These are phyloP conservation scores for Posidonia australis DNA, from an alignment of 106 monocot genomes.

Conservation along the genomic window DNA sequence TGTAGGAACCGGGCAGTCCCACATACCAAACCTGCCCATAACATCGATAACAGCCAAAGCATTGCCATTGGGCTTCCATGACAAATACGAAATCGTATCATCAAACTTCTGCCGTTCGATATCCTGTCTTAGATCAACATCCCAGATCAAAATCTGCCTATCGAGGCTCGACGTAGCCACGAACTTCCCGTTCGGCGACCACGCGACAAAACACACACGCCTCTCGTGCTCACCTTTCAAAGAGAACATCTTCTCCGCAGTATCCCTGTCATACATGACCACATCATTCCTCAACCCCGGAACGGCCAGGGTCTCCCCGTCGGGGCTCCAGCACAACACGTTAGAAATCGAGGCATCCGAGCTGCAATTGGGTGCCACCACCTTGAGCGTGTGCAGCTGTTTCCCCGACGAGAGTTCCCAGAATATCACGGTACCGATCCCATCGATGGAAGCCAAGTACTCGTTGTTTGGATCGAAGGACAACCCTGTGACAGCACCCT, in stretches of 20 bases:
- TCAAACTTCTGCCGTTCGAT: conserved; percentile 91
- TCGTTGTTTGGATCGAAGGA: conserved; percentile 88
- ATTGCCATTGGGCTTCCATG: conserved; percentile 84
- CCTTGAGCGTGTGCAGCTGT: conserved; percentile 48
- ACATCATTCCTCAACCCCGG: conserved; percentile 93
- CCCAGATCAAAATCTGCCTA: conserved; percentile 87
- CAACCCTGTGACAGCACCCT: conserved; percentile 62
- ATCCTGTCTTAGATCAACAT: conserved; percentile 80
- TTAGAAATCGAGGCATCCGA: conserved; percentile 45
- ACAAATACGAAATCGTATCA: conserved; percentile 58
- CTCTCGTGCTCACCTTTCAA: conserved; percentile 86
- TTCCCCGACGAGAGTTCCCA: conserved; percentile 89
- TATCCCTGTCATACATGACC: conserved; percentile 90
- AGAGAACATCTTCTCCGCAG: conserved; percentile 72
- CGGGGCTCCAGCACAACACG: conserved; percentile 78
- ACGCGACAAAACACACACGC: conserved; percentile 61
- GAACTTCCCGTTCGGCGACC: conserved; percentile 97
- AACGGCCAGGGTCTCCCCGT: conserved; percentile 83
- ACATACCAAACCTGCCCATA: conserved; percentile 69
- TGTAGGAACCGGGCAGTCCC: conserved; percentile 71
- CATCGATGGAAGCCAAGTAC: conserved; percentile 76
- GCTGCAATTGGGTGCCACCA: conserved; percentile 56
- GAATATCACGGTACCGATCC: conserved; percentile 63
- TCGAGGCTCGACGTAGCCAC: conserved; percentile 75
- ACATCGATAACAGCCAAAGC: conserved; percentile 76